A percentile compares a stretch with the other conserved stretches of the same genome.
These are phyloP conservation scores for Tilletia caries DNA, from an alignment of 1,284 basidiomycete species.

Conservation along the genomic window DNA sequence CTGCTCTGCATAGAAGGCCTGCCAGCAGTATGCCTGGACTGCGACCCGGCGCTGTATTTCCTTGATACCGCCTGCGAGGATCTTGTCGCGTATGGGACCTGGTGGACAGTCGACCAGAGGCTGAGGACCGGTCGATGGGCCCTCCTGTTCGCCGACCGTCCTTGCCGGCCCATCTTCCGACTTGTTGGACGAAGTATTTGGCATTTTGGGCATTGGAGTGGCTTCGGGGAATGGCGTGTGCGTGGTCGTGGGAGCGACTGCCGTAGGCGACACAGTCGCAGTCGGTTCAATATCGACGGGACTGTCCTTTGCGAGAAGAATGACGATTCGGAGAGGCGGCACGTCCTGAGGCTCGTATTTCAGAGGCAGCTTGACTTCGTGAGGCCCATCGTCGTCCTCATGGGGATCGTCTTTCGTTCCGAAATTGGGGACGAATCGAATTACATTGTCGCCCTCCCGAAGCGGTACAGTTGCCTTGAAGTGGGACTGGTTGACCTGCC, in stretches of 20 bases:
- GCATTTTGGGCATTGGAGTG: background rate
- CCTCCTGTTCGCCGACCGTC: background rate
- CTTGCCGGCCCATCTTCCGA: background rate
- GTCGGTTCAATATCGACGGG: background rate
- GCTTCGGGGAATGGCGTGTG: background rate
- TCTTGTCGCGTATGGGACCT: background rate
- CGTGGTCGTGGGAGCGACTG: background rate
- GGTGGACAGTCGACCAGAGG: slow-evolving; percentile 14
- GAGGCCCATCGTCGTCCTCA: background rate
- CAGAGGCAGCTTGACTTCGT: background rate
- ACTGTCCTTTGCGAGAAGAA: slow-evolving; percentile 13
- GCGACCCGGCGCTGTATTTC: slow-evolving; percentile 19
- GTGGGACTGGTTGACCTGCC: slow-evolving; percentile 12
- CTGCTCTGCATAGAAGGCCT: slow-evolving; percentile 39
- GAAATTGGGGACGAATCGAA: background rate
- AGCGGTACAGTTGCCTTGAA: slow-evolving; percentile 6
- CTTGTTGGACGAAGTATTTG: background rate
- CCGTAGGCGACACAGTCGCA: background rate
- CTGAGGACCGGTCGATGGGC: background rate
- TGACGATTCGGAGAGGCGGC: slow-evolving; percentile 4
- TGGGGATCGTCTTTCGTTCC: background rate
- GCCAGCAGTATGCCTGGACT: slow-evolving; percentile 37
- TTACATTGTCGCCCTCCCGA: background rate
- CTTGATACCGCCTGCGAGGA: background rate
- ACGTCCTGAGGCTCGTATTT: background rate